Evolutionary conservation across 1,284 basidiomycete species (phyloP), one percentile per base, ranked within the genome.

Genomic region (Kalmanozyma brasiliensis): DNA sequence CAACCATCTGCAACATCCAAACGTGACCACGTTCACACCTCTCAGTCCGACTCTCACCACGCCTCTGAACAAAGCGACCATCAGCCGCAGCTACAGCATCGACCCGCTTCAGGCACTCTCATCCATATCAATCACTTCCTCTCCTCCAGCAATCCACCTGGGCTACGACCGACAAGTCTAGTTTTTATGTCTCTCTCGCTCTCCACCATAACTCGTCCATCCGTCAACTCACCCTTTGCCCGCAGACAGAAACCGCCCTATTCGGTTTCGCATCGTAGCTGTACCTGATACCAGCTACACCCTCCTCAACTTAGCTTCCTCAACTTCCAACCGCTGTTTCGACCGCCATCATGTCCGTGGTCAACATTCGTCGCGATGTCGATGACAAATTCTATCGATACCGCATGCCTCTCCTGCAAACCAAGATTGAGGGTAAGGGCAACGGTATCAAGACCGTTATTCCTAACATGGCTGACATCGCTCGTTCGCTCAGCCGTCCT

Each of bases 331-430:
- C 16, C 32, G 5, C 32, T 1, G 8, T 23, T 11, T 29, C 26
- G 9, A 41, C 32, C 47, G 56, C 68, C 59, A 78, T 26, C 58
- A 82, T 82, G 86, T 88, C 88, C 72, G 86, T 91, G 82, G 92
- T 98, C 68, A 98, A 98, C 87, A 93, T 98, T 84, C 92, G 95
- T 85, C 93, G 95, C 82, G 94, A 98, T 86, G 94, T 98, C 86
- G 93, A 97, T 84, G 87, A 87, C 82, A 85, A 85, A 80, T 86
- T 85, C 79, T 86, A 86, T 80, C 82, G 80, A 29, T 82, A 82
- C 69, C 77, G 91, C 77, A 99, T 99, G 96, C 96, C 96, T 48
- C 84, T 94, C 64, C 88, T 98, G 63, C 87, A 89, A 76, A 97
- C 91, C 75, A 98, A 98, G 86, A 94, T 98, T 49, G 96, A 99